phyloP scores from a whole-genome alignment of 2,329 filamentous ascomycete species.

The Colletotrichum camelliae region DNA sequence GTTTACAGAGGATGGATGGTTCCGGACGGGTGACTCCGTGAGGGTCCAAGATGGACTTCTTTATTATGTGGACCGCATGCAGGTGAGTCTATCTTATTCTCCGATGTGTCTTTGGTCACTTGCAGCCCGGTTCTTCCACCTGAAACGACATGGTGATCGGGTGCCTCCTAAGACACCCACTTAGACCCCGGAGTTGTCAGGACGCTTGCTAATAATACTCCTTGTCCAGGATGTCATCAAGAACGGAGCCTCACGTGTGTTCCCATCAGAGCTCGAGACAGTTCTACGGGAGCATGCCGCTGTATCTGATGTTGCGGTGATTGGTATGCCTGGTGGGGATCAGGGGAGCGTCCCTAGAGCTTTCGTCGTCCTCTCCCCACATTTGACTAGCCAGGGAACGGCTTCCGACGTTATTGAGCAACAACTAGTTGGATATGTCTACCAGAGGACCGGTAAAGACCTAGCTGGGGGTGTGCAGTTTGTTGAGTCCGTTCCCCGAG shows the following conservation, averaged over 20 bases:
- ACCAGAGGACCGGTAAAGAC: background rate
- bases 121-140: background rate
- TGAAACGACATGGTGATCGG: background rate
- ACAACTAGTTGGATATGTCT: background rate
- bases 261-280: background rate
- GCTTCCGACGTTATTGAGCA: background rate
- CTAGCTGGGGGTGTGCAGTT: background rate
- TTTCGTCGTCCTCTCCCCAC: background rate
- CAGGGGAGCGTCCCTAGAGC: background rate
- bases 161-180: background rate
- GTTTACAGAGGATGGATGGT: constrained; percentile 5
- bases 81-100: background rate
- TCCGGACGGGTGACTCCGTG: constrained; percentile 3
- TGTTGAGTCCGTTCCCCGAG: background rate
- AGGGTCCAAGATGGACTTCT: background rate
- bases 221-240: background rate
- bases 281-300: background rate
- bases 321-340: background rate
- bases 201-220: background rate
- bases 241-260: background rate
- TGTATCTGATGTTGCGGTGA: background rate
- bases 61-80: background rate
- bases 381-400: background rate
- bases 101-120: background rate
- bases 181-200: background rate